Conservation (phyloP, 495 filamentous ascomycete species). For the Hypoxylon intermedium region DNA sequence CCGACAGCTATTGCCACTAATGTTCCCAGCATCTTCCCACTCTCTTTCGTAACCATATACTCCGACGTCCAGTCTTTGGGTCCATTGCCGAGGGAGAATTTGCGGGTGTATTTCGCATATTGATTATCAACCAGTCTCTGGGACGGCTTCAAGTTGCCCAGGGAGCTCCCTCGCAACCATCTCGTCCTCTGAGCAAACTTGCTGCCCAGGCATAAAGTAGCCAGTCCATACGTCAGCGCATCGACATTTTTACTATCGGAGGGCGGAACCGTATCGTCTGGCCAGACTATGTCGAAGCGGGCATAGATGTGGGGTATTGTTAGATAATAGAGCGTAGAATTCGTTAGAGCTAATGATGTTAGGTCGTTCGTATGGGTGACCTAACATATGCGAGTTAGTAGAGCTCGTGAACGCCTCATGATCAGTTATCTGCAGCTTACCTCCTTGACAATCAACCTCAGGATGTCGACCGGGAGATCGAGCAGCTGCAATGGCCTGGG, state of each 20-base stretch:
- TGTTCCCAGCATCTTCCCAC: constrained; percentile 92
- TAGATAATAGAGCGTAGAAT: constrained; percentile 82
- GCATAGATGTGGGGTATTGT: constrained; percentile 89
- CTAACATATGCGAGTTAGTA: constrained; percentile 52
- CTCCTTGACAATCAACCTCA: constrained; percentile 90
- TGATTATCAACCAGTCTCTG: constrained; percentile 61
- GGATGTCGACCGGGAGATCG: constrained; percentile 84
- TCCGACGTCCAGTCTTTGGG: constrained; percentile 83
- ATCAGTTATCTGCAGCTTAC: constrained; percentile 53
- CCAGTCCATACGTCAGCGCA: constrained; percentile 88
- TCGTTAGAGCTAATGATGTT: constrained; percentile 80
- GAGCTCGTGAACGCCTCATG: constrained; percentile 1
- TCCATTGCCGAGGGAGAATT: constrained; percentile 91
- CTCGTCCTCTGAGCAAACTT: constrained; percentile 66
- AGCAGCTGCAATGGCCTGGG: constrained; percentile 64
- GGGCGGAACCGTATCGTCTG: constrained; percentile 68
- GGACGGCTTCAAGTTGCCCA: constrained; percentile 33
- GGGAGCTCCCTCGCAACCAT: constrained; percentile 39
- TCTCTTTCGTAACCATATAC: constrained; percentile 86
- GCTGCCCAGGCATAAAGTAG: constrained; percentile 82
- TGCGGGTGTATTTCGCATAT: constrained; percentile 84
- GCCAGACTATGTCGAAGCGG: constrained; percentile 94
- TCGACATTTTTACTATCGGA: constrained; percentile 81
- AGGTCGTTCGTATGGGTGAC: constrained; percentile 89
- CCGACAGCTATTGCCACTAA: constrained; percentile 84